Evolutionary conservation across 768 basidiomycete species (phyloP), one percentile per base, ranked within the genome.

Genomic region (Leccinum boreale): DNA sequence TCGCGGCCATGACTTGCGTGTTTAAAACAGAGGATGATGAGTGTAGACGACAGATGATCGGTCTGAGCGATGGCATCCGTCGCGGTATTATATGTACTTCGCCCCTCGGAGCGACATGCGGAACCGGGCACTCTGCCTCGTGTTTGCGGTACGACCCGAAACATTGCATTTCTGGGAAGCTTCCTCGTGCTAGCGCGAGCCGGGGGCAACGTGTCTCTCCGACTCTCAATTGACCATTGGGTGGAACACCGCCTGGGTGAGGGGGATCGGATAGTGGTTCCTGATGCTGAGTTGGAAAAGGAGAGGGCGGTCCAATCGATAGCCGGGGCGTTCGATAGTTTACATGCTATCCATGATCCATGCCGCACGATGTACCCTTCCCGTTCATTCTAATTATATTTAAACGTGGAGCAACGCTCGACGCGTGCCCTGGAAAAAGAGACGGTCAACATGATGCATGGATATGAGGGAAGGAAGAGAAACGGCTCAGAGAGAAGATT

Each of bases 401-500:
- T 54, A 29, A 55, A 26, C 31, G 51, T 45, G 49, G 53, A 21
- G 47, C 54, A 51, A 50, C 23, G 15, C 17, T 28, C 51, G 46
- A 51, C 46, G 28, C 35, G 50, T 29, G 24, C 14, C 19, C 52
- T 46, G 61, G 53, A 46, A 56, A 24, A 45, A 50, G 31, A 47
- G 50, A 21, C 14, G 7, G 59, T 70, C 62, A 71, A 50, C 44
- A 55, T 23, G 29, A 51, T 50, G 47, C 44, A 24, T 23, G 17
- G 45, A 54, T 45, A 52, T 19, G 52, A 35, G 49, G 36, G 17
- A n/a, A 42, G 47, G 4, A 53, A 44, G 14, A 36, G 49, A 23
- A 21, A 57, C 11, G 31, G 54, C 33, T 72, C 71, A 74, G 73
- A 74, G 73, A 73, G 71, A 73, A 73, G 71, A 73, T 73, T 55